Conservation (phyloP, 306 rosid species). For the Begonia loranthoides region DNA sequence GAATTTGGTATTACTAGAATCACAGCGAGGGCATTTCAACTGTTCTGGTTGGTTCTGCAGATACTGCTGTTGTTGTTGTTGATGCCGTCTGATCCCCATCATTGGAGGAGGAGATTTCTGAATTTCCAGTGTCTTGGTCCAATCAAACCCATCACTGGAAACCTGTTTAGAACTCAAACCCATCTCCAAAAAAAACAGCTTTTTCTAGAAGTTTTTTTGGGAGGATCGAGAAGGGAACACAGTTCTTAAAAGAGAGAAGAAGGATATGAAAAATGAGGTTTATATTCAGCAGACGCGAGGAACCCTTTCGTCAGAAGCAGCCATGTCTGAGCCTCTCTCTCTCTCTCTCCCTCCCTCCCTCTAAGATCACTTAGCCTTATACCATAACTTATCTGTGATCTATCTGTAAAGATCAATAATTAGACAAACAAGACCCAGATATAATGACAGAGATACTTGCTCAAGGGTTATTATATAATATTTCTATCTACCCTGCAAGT, state of each 20-base stretch:
- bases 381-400: no score
- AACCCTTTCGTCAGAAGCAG: constrained; percentile 36
- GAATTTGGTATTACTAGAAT: constrained; percentile 75
- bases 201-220: background rate
- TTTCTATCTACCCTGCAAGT: no score
- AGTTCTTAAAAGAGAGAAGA: background rate
- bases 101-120: constrained; percentile 33
- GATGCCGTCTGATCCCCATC: constrained; percentile 17
- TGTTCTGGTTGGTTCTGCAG: constrained; percentile 36
- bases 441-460: no score
- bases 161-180: constrained; percentile 87
- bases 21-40: constrained; percentile 85
- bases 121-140: constrained; percentile 34
- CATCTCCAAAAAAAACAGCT: constrained; percentile 23
- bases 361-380: no score
- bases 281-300: constrained; percentile 27
- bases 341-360: background rate
- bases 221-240: no score
- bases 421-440: no score
- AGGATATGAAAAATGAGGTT: constrained; percentile 13
- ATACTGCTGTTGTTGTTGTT: no score
- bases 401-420: no score
- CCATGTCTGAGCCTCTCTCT: constrained; percentile 23
- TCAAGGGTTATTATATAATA: no score
- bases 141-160: constrained; percentile 45